phyloP scores from a whole-genome alignment of 345 rosid species.

The Camelina sativa region DNA sequence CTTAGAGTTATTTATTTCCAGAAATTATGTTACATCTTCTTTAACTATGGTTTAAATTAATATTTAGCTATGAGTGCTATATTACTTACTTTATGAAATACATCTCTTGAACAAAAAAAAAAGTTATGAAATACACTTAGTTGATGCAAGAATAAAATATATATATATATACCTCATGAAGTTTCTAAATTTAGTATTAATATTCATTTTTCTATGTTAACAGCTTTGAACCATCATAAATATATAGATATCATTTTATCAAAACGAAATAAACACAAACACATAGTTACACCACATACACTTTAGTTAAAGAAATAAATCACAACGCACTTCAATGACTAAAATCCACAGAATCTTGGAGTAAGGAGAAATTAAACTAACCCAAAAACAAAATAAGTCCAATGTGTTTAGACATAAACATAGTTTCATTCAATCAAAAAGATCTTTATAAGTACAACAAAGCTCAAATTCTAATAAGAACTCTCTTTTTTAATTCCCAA shows the following conservation, averaged over 20 bases:
- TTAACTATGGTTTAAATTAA: neutral
- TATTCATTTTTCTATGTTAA: too few species aligned
- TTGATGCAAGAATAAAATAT: neutral
- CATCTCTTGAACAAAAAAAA: too few species aligned
- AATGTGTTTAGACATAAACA: neutral
- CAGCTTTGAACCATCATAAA: too few species aligned
- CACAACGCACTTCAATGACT: neutral
- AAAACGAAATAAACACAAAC: too few species aligned
- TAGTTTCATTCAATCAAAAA: neutral
- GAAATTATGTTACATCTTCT: neutral
- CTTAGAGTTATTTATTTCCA: neutral
- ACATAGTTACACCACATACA: neutral
- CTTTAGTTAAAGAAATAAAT: neutral
- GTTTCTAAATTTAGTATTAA: neutral
- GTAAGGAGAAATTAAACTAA: neutral
- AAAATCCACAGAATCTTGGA: neutral
- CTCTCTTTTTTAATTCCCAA: neutral
- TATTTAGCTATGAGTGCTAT: neutral
- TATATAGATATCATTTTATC: too few species aligned
- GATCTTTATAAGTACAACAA: neutral
- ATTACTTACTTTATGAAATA: neutral
- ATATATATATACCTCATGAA: neutral
- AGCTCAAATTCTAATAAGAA: constrained; percentile 9
- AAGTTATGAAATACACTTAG: neutral
- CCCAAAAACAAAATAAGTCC: too few species aligned